Evolutionary conservation across 805 yeast species (phyloP), one percentile per base, ranked within the genome.

Genomic region (Tanozyma kutaoensis): DNA sequence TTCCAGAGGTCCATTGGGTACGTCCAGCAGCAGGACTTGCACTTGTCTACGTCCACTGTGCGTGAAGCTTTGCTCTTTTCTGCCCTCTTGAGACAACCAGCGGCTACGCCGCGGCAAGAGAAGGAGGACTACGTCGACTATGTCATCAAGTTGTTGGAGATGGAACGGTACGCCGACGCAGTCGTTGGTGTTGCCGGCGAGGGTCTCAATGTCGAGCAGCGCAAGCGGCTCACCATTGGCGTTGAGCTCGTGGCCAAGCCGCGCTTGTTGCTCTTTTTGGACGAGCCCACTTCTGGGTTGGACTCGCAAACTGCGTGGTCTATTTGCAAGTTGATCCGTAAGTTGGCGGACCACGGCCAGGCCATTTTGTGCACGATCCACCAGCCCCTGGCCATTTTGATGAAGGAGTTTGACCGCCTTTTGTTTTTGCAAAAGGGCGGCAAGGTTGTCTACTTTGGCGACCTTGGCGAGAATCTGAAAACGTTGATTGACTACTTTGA

Each of bases 1-100:
- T 77, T 77, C 66, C 76, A 74, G 48, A 66, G 86, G 46, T 65
- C 79, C 4, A 77, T 80, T 45, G 91, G 91, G 30, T 78, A 76
- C 46, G 84, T 74, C 23, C 84, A 78, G 50, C 91, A 78, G 52
- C 85, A 76, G 45, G 88, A 78, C 61, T 54, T 78, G 36, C 91
- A 78, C 49, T 56, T 77, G 45, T 63, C 69, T 20, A 69, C 73
- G 24, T 55, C 75, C 12, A 74, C 88, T 22, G 88, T 78, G 11
- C 67, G 85, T 37, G 91, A 78, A 50, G 73, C 88, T 4, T 60
- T 78, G 34, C 56, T 62, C 28, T 79, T 78, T 50, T 69, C 84
- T 24, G 88, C 88, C 14, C 58, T 69, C 33, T 55, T 78, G 42
- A 72, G 91, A 53, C 84, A 74, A 50, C 79, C 84, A 10, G 47